Evolutionary conservation across 2,329 filamentous ascomycete species (phyloP), one percentile per base, ranked within the genome.

Genomic region (Plenodomus tracheiphilus): DNA sequence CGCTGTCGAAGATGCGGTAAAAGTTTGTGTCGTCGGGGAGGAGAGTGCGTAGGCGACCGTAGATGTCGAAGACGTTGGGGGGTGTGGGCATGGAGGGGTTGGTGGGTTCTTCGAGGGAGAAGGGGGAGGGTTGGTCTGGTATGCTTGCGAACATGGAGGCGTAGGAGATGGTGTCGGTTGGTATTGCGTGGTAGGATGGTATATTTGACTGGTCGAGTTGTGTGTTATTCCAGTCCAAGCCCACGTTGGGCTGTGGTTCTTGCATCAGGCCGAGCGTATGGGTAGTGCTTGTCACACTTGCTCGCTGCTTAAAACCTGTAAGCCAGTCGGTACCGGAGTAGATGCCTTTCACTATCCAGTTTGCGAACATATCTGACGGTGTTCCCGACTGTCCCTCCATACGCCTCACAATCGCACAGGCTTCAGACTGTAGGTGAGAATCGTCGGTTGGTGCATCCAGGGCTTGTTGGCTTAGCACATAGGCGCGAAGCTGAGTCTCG

Each of bases 331-430:
- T 41, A 2, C 51, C 35, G 8, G 58, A 59, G 25, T 53, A 54
- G 2, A 59, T 59, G 1, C 54, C 49, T 19, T 56, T 65, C 7
- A 64, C 47, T 0, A 65, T 35, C 61, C 61, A 64, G 18, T 62
- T 64, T 1, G 56, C 57, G 35, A 64, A 63, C 1, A 55, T 52
- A 13, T 64, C 61, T 1, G 61, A 65, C 19, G 61, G 58, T 1
- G 53, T 60, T 9, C 42, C 46, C 1, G 61, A 60, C 2, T 48
- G 51, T 13, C 50, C 49, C 22, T 64, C 61, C 61, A 64, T 62
- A 13, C 51, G 49, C 4, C 53, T 43, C 4, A 65, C 49, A 15
- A 65, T 63, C 17, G 59, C 53, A 16, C 58, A 60, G 40, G 61
- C 61, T 18, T 65, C 51, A 1, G 61, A 51, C 32, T 62, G 53